These are phyloP conservation scores for Pezizomycotina sp. DNA, from an alignment of 2,329 filamentous ascomycete species.

Conservation along the genomic window DNA sequence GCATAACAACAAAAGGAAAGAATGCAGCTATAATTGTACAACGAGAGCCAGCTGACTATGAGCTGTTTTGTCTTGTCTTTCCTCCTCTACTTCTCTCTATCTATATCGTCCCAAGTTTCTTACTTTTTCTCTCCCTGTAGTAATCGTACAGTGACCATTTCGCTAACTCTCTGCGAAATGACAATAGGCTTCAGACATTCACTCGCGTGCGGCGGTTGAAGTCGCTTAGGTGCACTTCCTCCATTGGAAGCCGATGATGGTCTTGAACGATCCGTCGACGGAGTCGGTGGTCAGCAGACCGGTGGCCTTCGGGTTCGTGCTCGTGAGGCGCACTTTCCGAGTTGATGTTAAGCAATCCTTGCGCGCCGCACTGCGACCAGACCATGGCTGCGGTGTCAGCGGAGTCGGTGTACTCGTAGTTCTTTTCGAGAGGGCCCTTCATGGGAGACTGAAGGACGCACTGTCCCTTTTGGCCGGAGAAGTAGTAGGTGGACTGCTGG, in stretches of 20 bases:
- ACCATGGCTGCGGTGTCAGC: conserved; percentile 34
- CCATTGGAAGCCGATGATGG: conserved; percentile 32
- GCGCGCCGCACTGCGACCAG: conserved; percentile 38
- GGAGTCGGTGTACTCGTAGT: conserved; percentile 34
- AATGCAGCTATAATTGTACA: too few species aligned
- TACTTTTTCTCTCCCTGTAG: too few species aligned
- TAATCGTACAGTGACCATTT: too few species aligned
- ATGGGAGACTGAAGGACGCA: conserved; percentile 30
- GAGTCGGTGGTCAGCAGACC: conserved; percentile 35
- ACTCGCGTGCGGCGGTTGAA: too few species aligned
- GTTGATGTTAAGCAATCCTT: conserved; percentile 39
- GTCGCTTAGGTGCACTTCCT: too few species aligned
- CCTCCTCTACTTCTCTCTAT: too few species aligned
- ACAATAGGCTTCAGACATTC: too few species aligned
- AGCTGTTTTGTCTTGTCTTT: too few species aligned
- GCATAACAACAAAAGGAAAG: too few species aligned
- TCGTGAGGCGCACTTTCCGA: conserved; percentile 34
- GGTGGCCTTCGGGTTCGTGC: conserved; percentile 25
- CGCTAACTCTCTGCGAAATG: too few species aligned
- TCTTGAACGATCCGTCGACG: conserved; percentile 35
- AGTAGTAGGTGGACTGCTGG: conserved; percentile 40
- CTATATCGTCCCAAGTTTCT: too few species aligned
- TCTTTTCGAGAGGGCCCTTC: conserved; percentile 31
- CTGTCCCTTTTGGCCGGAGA: conserved; percentile 32
- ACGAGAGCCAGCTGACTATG: too few species aligned